Percentiles rank a stretch among this genome's conserved stretches.
Evolutionary conservation across 768 basidiomycete species (phyloP).

Genomic region (Lactarius hatsudake): DNA sequence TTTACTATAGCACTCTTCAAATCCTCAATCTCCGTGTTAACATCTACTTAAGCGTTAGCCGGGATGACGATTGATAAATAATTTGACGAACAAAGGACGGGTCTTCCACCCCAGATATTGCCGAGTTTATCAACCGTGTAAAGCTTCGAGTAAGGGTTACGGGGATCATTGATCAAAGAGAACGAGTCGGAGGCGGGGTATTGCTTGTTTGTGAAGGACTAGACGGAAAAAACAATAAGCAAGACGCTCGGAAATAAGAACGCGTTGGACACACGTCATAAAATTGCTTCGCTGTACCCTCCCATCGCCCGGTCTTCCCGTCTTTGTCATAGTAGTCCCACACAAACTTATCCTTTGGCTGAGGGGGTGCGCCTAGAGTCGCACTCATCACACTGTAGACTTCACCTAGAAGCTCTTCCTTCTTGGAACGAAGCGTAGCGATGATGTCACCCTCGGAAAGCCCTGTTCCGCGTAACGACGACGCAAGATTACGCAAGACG

Average conservation of each 20-base stretch:
- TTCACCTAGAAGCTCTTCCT: constrained; percentile 81
- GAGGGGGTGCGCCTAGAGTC: constrained; percentile 83
- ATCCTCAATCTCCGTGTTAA: constrained; percentile 80
- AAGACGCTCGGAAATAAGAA: constrained; percentile 24
- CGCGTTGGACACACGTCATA: constrained; percentile 42
- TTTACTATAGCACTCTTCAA: constrained; percentile 82
- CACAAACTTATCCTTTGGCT: constrained; percentile 62
- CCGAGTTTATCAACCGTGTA: constrained; percentile 93
- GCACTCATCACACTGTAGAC: constrained; percentile 82
- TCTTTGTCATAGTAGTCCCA: constrained; percentile 90
- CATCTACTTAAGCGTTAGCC: constrained; percentile 49
- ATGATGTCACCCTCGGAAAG: constrained; percentile 48
- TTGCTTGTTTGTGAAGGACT: constrained; percentile 32
- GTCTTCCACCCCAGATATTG: constrained; percentile 85
- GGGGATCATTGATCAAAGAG: constrained; percentile 93
- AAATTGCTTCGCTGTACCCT: constrained; percentile 79
- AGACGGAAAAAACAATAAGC: constrained; percentile 8
- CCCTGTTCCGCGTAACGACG: constrained; percentile 49
- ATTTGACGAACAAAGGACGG: constrained; percentile 68
- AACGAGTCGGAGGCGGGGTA: constrained; percentile 59
- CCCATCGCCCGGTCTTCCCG: constrained; percentile 71
- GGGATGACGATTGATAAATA: constrained; percentile 1
- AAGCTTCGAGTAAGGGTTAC: constrained; percentile 76
- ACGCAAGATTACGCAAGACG: constrained; percentile 63
- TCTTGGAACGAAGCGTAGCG: constrained; percentile 69